Evolutionary conservation across 78 protist genomes (phyloP).

Genomic region (Dictyostelium firmibasis): DNA sequence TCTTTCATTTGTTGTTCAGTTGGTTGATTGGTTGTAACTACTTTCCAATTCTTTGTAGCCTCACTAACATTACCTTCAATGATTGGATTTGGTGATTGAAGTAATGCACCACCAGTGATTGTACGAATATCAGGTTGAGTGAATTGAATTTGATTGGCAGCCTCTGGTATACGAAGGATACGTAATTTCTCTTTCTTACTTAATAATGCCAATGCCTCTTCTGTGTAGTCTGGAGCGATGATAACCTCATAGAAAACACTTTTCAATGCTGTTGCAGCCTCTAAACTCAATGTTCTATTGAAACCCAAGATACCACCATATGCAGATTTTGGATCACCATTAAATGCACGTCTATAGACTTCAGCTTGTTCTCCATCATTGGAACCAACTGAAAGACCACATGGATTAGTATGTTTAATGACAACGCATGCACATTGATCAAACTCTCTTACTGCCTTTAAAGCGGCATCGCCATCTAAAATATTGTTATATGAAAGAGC

Average conservation of each 20-base stretch:
- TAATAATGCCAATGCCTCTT: slow-evolving; percentile 43
- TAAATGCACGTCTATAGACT: slow-evolving; percentile 66
- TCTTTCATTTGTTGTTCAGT: slow-evolving; percentile 69
- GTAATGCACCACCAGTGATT: slow-evolving; percentile 78
- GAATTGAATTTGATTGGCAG: slow-evolving; percentile 38
- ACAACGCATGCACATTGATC: slow-evolving; percentile 44
- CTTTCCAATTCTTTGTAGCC: slow-evolving; percentile 59
- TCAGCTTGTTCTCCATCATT: slow-evolving; percentile 37
- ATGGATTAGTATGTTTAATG: slow-evolving; percentile 78
- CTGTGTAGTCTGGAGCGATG: slow-evolving; percentile 69
- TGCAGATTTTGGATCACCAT: slow-evolving; percentile 68
- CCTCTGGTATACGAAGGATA: slow-evolving; percentile 44
- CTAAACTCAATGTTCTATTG: slow-evolving; percentile 50
- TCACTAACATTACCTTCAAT: slow-evolving; percentile 16
- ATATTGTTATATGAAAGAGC: slow-evolving; percentile 73
- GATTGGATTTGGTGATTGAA: slow-evolving; percentile 75
- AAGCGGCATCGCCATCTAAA: slow-evolving; percentile 75
- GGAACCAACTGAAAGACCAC: slow-evolving; percentile 48
- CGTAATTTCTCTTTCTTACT: slow-evolving; percentile 38
- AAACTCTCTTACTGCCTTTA: slow-evolving; percentile 63
- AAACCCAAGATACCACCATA: slow-evolving; percentile 81
- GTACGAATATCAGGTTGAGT: slow-evolving; percentile 57
- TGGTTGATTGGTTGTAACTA: slow-evolving; percentile 39
- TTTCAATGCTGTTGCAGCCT: slow-evolving; percentile 54
- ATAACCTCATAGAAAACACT: slow-evolving; percentile 68